phyloP scores from a whole-genome alignment of 208 protist genomes.

The Endotrypanum monterogeii region DNA sequence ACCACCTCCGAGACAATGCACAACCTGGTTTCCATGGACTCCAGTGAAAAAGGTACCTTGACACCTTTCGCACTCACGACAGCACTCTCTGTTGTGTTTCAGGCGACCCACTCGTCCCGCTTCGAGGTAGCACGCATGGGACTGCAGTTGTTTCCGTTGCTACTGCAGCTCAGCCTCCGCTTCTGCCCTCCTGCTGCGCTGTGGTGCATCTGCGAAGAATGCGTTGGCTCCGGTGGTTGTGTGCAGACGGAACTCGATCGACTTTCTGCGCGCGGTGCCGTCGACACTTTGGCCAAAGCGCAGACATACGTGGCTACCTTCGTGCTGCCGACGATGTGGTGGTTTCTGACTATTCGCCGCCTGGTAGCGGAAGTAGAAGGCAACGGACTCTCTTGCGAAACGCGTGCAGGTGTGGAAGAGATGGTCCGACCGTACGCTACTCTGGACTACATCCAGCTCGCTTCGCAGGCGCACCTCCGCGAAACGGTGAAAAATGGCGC shows the following conservation, averaged over 20 bases:
- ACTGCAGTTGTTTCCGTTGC: constrained; percentile 63
- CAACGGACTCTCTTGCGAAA: neutral
- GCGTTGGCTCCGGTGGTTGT: constrained; percentile 27
- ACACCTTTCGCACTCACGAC: constrained; percentile 11
- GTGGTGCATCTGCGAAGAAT: constrained; percentile 33
- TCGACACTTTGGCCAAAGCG: constrained; percentile 10
- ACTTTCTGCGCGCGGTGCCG: constrained; percentile 11
- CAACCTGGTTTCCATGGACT: constrained; percentile 29
- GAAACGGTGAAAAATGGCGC: neutral
- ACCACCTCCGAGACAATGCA: constrained; percentile 4
- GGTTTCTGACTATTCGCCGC: constrained; percentile 47
- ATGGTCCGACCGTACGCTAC: constrained; percentile 32
- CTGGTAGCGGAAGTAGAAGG: constrained; percentile 10
- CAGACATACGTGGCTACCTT: constrained; percentile 32
- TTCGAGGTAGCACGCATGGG: constrained; percentile 82
- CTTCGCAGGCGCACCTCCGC: constrained; percentile 14
- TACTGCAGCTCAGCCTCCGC: constrained; percentile 68
- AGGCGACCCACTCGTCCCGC: constrained; percentile 27
- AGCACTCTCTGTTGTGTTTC: constrained; percentile 25
- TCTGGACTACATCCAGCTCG: constrained; percentile 15
- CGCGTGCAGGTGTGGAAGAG: constrained; percentile 11
- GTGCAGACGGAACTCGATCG: constrained; percentile 27
- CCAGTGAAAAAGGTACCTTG: constrained; percentile 8
- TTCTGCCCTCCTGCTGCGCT: constrained; percentile 26
- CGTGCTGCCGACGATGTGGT: constrained; percentile 57